phyloP scores from a whole-genome alignment of 805 yeast species.

The Pichia californica region DNA sequence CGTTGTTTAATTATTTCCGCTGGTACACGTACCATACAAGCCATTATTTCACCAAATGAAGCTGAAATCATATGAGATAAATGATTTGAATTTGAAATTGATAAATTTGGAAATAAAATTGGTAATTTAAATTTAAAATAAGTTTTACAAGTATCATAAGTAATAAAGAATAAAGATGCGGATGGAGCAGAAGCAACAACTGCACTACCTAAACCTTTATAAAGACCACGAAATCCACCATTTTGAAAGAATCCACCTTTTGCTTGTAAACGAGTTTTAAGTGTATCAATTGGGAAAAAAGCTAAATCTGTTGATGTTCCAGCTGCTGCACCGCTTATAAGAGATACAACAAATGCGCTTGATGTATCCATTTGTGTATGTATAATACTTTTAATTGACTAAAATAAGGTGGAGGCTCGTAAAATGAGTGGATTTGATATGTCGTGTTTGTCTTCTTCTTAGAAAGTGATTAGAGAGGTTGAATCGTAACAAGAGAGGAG shows the following conservation, averaged over 20 bases:
- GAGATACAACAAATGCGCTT: constrained; percentile 12
- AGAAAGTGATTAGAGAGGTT: too few species aligned
- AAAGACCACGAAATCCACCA: constrained; percentile 92
- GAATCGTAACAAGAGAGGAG: too few species aligned
- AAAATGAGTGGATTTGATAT: too few species aligned
- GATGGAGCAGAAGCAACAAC: constrained; percentile 93
- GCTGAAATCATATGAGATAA: constrained; percentile 81
- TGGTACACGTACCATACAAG: constrained; percentile 92
- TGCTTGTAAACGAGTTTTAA: constrained; percentile 93
- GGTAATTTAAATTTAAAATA: constrained; percentile 21
- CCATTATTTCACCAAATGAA: constrained; percentile 84
- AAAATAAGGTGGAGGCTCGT: too few species aligned
- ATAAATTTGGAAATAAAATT: constrained; percentile 14
- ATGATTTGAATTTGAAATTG: constrained; percentile 28
- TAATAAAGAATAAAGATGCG: constrained; percentile 69
- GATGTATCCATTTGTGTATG: constrained; percentile 4
- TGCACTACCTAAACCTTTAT: constrained; percentile 88
- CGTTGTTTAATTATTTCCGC: constrained; percentile 95
- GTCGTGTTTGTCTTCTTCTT: too few species aligned
- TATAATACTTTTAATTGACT: too few species aligned
- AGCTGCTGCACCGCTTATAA: constrained; percentile 81
- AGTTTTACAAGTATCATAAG: constrained; percentile 72
- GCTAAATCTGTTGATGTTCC: constrained; percentile 94
- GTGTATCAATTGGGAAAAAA: constrained; percentile 93
- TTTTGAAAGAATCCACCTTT: constrained; percentile 87